These are phyloP conservation scores for Capsicum rhomboideum DNA, from an alignment of 257 asterid genomes.

Conservation along the genomic window DNA sequence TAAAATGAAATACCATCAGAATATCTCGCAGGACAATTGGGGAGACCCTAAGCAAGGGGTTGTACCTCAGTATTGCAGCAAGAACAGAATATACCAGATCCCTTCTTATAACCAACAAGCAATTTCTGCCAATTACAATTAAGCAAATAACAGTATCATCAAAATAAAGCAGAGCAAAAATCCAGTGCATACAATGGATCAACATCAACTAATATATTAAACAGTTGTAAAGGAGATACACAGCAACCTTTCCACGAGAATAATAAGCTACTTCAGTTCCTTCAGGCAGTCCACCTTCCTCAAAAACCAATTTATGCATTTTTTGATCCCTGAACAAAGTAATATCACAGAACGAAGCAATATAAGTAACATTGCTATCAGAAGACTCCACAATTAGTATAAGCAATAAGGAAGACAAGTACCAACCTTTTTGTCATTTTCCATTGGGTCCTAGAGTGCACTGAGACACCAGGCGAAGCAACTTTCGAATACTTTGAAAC, in stretches of 20 bases:
- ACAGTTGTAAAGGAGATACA: background rate
- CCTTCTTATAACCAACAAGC: constrained; percentile 88
- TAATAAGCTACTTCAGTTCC: constrained; percentile 90
- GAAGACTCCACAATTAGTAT: background rate
- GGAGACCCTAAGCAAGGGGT: constrained; percentile 6
- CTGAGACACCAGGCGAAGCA: constrained; percentile 35
- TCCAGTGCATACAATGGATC: background rate
- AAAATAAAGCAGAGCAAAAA: background rate
- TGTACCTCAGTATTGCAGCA: constrained; percentile 89
- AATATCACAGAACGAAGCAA: constrained; percentile 5
- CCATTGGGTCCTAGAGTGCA: constrained; percentile 41
- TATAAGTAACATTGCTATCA: background rate
- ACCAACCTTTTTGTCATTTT: constrained; percentile 89
- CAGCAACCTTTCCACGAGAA: constrained; percentile 87
- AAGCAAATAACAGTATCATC: constrained; percentile 13
- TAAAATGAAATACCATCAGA: constrained; percentile 14
- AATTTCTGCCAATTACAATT: constrained; percentile 48
- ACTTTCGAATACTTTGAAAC: constrained; percentile 32
- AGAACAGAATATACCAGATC: constrained; percentile 71
- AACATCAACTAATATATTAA: background rate
- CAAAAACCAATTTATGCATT: constrained; percentile 91
- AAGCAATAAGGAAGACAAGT: constrained; percentile 7
- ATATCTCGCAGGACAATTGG: constrained; percentile 5
- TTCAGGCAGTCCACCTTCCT: constrained; percentile 86
- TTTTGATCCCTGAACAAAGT: constrained; percentile 64